Evolutionary conservation across 2,329 filamentous ascomycete species (phyloP).

Genomic region (Dothideomycetes sp.): DNA sequence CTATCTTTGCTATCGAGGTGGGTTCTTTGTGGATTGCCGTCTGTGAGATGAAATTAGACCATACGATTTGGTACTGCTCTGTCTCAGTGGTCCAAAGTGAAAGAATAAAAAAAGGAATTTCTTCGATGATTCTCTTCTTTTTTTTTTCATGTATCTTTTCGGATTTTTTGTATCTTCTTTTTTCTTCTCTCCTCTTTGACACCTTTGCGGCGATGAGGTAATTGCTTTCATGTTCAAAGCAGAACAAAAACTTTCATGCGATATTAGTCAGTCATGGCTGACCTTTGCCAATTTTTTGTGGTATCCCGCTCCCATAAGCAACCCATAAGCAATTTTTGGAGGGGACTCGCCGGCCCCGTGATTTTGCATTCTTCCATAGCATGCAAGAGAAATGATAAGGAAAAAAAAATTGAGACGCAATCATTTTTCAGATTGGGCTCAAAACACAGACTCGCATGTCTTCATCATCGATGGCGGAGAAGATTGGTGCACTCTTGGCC

Average conservation of each 20-base stretch:
- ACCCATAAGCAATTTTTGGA: neutral
- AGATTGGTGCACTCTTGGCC: neutral
- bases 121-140: neutral
- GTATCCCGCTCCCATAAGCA: neutral
- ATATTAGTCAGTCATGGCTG: neutral
- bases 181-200: neutral
- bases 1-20: too few species aligned
- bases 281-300: neutral
- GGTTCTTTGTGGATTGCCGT: too few species aligned
- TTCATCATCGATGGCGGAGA: slow-evolving; percentile 5
- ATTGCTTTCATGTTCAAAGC: too few species aligned
- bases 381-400: neutral
- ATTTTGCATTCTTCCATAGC: neutral
- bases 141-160: neutral
- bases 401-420: neutral
- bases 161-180: neutral
- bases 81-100: neutral
- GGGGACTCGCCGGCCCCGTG: too few species aligned
- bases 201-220: too few species aligned
- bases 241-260: neutral
- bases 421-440: too few species aligned
- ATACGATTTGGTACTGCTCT: too few species aligned
- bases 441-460: neutral
- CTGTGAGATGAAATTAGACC: too few species aligned
- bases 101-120: neutral